A percentile compares a stretch with the other conserved stretches of the same genome.
Conservation (phyloP, 371 early-diverging fungal species). For the Sporodiniella umbellata region DNA sequence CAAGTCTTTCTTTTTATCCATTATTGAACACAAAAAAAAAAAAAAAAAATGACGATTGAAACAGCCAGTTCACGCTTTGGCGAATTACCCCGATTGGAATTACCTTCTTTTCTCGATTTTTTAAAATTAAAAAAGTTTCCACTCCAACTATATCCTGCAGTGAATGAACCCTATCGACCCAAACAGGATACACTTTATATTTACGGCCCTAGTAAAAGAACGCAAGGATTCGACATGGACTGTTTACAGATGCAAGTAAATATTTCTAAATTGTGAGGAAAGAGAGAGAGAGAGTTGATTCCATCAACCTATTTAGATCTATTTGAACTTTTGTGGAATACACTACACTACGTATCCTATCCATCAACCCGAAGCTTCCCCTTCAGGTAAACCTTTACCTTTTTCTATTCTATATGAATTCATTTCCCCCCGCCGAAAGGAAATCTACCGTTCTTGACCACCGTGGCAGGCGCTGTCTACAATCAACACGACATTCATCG, state of each 20-base stretch:
- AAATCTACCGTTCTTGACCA: constrained; percentile 40
- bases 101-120: constrained; percentile 41
- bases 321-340: constrained; percentile 40
- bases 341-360: constrained; percentile 29
- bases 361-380: constrained; percentile 45
- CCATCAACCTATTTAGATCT: constrained; percentile 25
- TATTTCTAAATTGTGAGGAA: no score
- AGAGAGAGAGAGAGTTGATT: background rate
- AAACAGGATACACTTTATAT: constrained; percentile 39
- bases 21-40: no score
- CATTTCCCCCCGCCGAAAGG: constrained; percentile 9
- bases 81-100: constrained; percentile 32
- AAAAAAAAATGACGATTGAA: no score
- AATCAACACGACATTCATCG: constrained; percentile 29
- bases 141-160: constrained; percentile 38
- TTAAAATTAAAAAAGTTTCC: constrained; percentile 46
- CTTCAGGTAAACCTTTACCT: constrained; percentile 25
- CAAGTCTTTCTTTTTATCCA: no score
- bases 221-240: constrained; percentile 42
- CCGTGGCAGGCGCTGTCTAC: constrained; percentile 35
- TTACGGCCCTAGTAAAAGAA: constrained; percentile 44
- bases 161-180: constrained; percentile 29
- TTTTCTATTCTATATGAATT: background rate
- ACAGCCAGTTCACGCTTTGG: constrained; percentile 28
- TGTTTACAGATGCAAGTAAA: constrained; percentile 42